Percentiles rank a stretch among this genome's conserved stretches.
These are phyloP conservation scores for Chenopodium berlandieri DNA, from an alignment of 148 eudicot species.

Conservation along the genomic window DNA sequence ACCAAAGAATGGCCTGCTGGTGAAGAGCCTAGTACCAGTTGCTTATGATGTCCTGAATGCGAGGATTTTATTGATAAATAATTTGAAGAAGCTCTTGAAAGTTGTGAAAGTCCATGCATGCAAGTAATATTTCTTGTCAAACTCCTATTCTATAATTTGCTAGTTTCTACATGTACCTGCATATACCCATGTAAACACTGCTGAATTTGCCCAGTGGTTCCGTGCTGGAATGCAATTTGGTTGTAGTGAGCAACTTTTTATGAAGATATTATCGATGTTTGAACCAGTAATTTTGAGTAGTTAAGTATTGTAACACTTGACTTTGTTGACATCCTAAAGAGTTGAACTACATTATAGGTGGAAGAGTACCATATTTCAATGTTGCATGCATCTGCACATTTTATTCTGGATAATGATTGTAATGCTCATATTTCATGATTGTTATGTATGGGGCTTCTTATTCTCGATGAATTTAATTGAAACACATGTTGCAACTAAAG, in stretches of 20 bases:
- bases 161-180: neutral
- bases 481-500: too few species aligned
- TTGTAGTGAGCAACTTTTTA: neutral
- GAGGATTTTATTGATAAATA: conserved; percentile 72
- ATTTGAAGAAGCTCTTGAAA: conserved; percentile 77
- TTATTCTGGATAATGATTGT: conserved; percentile 9
- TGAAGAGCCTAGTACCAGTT: conserved; percentile 71
- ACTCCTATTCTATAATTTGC: conserved; percentile 15
- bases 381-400: neutral
- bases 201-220: neutral
- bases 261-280: neutral
- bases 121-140: conserved; percentile 59
- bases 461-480: neutral
- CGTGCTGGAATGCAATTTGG: neutral
- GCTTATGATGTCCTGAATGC: conserved; percentile 85
- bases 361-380: neutral
- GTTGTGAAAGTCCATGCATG: conserved; percentile 82
- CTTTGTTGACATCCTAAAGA: neutral
- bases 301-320: neutral
- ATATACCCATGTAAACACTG: neutral
- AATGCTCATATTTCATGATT: conserved; percentile 10
- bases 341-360: neutral
- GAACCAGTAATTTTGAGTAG: neutral
- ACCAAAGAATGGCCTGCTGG: conserved; percentile 79
- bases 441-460: neutral